phyloP scores from a whole-genome alignment of 2,329 filamentous ascomycete genomes.

The Fusarium irregulare region DNA sequence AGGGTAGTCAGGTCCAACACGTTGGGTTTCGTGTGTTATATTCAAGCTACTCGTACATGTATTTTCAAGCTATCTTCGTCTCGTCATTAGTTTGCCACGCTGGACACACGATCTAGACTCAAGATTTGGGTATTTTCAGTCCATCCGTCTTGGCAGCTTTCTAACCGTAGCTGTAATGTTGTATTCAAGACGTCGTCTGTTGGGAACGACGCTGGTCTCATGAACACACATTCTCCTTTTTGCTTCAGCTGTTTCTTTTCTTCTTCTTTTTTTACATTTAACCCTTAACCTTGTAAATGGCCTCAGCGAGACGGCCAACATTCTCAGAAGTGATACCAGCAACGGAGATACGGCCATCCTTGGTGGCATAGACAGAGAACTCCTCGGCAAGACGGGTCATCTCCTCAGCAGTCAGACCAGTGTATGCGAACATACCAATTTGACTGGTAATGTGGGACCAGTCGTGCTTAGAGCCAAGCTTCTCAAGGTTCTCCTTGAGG shows the following conservation, averaged over 20 bases:
- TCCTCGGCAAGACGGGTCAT: slow-evolving; percentile 93
- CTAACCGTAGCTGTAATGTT: slow-evolving; percentile 29
- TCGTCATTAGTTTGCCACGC: slow-evolving; percentile 31
- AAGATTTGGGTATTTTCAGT: slow-evolving; percentile 44
- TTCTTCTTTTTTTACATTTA: slow-evolving; percentile 48
- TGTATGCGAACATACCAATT: slow-evolving; percentile 99
- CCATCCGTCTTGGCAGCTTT: slow-evolving; percentile 32
- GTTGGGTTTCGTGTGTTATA: slow-evolving; percentile 18
- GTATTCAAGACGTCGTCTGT: slow-evolving; percentile 18
- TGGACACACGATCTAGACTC: slow-evolving; percentile 23
- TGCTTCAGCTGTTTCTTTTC: neutral
- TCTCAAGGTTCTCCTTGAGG: slow-evolving; percentile 94
- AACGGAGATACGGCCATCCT: slow-evolving; percentile 87
- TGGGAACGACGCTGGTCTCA: neutral
- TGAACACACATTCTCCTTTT: neutral
- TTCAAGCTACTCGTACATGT: slow-evolving; percentile 43
- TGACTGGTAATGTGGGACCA: slow-evolving; percentile 99
- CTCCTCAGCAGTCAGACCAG: slow-evolving; percentile 88
- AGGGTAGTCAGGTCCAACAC: slow-evolving; percentile 9
- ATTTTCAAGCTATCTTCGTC: slow-evolving; percentile 35
- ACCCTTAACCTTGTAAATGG: slow-evolving; percentile 86
- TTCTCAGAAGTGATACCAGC: slow-evolving; percentile 85
- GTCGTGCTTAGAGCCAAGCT: slow-evolving; percentile 94
- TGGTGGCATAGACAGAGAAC: slow-evolving; percentile 97
- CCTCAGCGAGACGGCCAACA: slow-evolving; percentile 82